Percentiles rank a stretch among this genome's conserved stretches.
Conservation (phyloP, 2,329 filamentous ascomycete genomes). For the Colletotrichum paranaense region DNA sequence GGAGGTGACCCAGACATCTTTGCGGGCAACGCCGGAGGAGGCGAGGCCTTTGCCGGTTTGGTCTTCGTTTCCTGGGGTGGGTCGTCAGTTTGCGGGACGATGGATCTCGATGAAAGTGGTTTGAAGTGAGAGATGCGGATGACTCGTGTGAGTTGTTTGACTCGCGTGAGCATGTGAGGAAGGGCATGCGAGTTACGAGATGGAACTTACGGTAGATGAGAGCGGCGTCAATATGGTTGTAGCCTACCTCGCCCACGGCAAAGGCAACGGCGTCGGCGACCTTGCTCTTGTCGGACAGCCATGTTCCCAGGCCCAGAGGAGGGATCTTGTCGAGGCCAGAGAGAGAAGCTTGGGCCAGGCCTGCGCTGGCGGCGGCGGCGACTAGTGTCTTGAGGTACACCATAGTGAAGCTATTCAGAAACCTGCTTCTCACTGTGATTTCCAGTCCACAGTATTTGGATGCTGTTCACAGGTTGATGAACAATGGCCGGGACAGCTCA, state of each 20-base stretch:
- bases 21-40: constrained; percentile 55
- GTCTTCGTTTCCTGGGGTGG: constrained; percentile 59
- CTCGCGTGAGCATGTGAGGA: background rate
- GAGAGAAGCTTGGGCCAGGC: constrained; percentile 20
- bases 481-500: fast-evolving
- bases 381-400: constrained; percentile 7
- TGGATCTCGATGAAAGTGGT: too few species aligned
- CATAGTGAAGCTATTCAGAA: background rate
- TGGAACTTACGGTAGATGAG: constrained; percentile 59
- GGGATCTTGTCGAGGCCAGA: constrained; percentile 22
- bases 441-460: too few species aligned
- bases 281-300: constrained; percentile 70
- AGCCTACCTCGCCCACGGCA: constrained; percentile 58
- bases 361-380: background rate
- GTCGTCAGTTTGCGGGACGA: background rate
- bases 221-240: constrained; percentile 67
- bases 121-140: too few species aligned
- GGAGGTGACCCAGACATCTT: constrained; percentile 68
- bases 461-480: background rate
- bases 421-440: background rate
- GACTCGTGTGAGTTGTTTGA: background rate
- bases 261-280: constrained; percentile 68
- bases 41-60: constrained; percentile 61
- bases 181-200: constrained; percentile 37
- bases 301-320: constrained; percentile 59